Evolutionary conservation across 2,329 filamentous ascomycete genomes (phyloP), one percentile per base, ranked within the genome.

Genomic region (Raffaelea deltoideospora): DNA sequence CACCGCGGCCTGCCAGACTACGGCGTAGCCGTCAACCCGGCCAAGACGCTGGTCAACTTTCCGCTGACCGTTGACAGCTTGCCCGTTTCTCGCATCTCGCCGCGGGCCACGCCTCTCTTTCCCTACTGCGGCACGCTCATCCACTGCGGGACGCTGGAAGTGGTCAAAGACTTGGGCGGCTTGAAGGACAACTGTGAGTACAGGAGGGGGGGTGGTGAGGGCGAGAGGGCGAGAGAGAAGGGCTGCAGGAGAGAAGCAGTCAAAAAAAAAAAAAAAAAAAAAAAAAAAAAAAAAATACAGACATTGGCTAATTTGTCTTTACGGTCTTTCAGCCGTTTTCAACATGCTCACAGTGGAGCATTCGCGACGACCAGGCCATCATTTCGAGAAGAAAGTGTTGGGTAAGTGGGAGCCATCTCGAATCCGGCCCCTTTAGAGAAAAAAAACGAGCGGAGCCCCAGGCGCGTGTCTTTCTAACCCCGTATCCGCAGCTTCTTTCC

Each of bases 111-210:
- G 5, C 39, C 48, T 3, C 30, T 18, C n/a, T 96, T 98, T 52
- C 85, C 88, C 0, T 98, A 94, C 55, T 96, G 90, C 50, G 90
- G 90, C 28, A 72, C 74, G 30, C 55, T 74, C 14, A 85, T 98
- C 47, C 64, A 94, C 50, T 82, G 75, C 15, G 59, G 58, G 35
- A 86, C 79, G 0, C 61, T 98, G 21, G 76, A 85, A 42, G 69
- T 96, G 33, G 67, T 63, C 48, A 86, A 81, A 50, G 76, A 85
- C 48, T 63, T 48, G 23, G 8, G 13, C 23, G 23, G 8, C 13
- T 26, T 26, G 8, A 26, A 26, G 23, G 23, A n/a, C n/a, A n/a
- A n/a, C n/a, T n/a, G n/a, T n/a, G n/a, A n/a, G n/a, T n/a, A n/a
- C n/a, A n/a, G n/a, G n/a, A n/a, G n/a, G n/a, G n/a, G n/a, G n/a